A percentile compares a stretch with the other conserved stretches of the same genome.
phyloP scores from a whole-genome alignment of 495 filamentous ascomycete genomes.

The Copromyces sp. region DNA sequence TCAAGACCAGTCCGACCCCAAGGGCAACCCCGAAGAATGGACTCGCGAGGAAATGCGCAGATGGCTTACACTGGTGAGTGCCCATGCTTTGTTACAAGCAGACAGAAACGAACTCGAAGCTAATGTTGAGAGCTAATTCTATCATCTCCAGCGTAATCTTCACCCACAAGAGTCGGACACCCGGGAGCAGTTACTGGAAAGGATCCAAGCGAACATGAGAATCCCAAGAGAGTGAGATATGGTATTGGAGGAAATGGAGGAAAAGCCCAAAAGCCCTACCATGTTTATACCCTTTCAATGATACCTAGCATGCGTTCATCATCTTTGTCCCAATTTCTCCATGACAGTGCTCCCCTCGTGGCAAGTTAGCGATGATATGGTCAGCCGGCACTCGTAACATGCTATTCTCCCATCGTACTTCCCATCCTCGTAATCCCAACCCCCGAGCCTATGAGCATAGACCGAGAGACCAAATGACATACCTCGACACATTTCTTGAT shows the following conservation, averaged over 20 bases:
- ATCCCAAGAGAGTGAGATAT: constrained; percentile 20
- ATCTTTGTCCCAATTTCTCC: background rate
- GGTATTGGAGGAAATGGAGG: background rate
- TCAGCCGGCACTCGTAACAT: background rate
- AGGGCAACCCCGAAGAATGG: constrained; percentile 67
- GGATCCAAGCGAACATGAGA: constrained; percentile 71
- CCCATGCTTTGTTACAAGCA: background rate
- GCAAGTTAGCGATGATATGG: background rate
- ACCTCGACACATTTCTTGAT: background rate
- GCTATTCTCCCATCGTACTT: background rate
- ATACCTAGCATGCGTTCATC: background rate
- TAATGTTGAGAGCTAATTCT: background rate
- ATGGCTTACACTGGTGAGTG: constrained; percentile 67
- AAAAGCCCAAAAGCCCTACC: background rate
- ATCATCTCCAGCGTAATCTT: constrained; percentile 53
- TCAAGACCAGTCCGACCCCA: constrained; percentile 52
- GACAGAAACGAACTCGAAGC: background rate
- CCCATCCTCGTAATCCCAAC: background rate
- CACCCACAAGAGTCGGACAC: constrained; percentile 55
- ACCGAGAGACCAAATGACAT: background rate
- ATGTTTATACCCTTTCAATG: background rate
- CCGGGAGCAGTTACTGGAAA: constrained; percentile 65
- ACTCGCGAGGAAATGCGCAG: constrained; percentile 57
- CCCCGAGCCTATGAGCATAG: background rate
- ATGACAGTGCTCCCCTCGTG: background rate